phyloP scores from a whole-genome alignment of 345 rosid genomes.

The Dipteronia dyeriana region DNA sequence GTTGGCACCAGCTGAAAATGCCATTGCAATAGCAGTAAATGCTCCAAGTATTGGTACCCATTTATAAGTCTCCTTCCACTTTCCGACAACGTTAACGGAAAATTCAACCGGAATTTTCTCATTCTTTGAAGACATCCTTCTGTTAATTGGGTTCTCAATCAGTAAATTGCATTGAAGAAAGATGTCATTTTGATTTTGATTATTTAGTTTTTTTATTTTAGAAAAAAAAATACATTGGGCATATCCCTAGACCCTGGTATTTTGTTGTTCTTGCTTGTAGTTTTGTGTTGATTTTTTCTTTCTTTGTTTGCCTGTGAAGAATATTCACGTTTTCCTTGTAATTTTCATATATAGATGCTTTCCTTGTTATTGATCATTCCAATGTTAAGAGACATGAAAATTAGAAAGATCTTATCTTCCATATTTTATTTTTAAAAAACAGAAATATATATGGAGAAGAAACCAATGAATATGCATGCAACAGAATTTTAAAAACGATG shows the following conservation, averaged over 20 bases:
- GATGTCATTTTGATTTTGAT: background rate
- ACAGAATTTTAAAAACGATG: background rate
- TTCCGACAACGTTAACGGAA: slow-evolving; percentile 17
- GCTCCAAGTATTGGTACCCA: slow-evolving; percentile 38
- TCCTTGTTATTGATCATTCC: background rate
- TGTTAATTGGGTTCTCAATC: background rate
- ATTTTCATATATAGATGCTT: background rate
- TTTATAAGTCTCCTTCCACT: slow-evolving; percentile 33
- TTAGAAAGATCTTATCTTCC: background rate
- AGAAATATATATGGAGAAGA: background rate
- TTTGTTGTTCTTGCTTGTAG: slow-evolving; percentile 1
- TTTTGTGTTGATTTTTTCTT: background rate
- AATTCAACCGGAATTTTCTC: slow-evolving; percentile 28
- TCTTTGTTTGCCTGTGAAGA: background rate
- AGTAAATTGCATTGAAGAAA: background rate
- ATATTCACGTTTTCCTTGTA: background rate
- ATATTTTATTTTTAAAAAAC: too few relatives aligned
- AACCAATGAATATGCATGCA: background rate
- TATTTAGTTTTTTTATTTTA: background rate
- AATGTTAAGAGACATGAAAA: background rate
- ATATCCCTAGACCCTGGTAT: slow-evolving; percentile 8
- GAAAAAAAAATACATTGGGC: slow-evolving; percentile 15
- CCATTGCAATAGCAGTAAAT: slow-evolving; percentile 29
- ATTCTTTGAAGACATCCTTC: slow-evolving; percentile 12
- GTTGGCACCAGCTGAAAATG: slow-evolving; percentile 37